Base-by-base conservation (phyloP, 1,139 yeast genomes). In the Pichia sp. region DNA sequence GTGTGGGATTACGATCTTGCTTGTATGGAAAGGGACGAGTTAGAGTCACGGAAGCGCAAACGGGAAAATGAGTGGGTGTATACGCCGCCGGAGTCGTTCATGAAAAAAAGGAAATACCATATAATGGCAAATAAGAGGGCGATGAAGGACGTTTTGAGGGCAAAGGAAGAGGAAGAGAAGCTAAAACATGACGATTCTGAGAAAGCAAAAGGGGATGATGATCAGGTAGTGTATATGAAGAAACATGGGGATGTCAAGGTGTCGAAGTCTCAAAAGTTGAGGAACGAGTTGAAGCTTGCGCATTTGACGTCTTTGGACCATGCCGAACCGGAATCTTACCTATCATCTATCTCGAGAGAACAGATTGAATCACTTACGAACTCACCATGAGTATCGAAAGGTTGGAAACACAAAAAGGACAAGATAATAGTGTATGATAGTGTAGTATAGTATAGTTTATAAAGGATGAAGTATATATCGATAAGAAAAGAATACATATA, bases 221-320 rank as follows among this genome's bases (percentile, higher is more conserved):
- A 67, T 47, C 34, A n/a, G 13, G 67, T 73, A 4, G 64, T 70
- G 3, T 69, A 70, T 54, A 75, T 78, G 31, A 54, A 42, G 10
- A 52, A 46, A 15, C 41, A 48, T 3, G 45, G 38, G 26, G 30
- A 48, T 23, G 31, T 42, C 10, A 44, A 49, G 46, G 13, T 50
- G 19, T 52, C 57, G 1, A 54, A 52, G 16, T 34, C 49, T 8
- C 47, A 50, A 23, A 50, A 32, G 23, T 19, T 56, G 1, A 50
- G 47, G 26, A 56, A 53, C 44, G 57, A 56, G 29, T 32, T 56
- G 8, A 56, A 56, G 30, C 30, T 56, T n/a, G 51, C 55, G 10
- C 53, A 49, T 50, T 50, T 56, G 23, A 44, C 52, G 1, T n/a
- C 31, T 10, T 11, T 50, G 11, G 59, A 56, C 38, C 29, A 55